Percentiles rank a stretch among this genome's conserved stretches.
Conservation (phyloP, 176 grass and related monocot species). For the Tillandsia leiboldiana region DNA sequence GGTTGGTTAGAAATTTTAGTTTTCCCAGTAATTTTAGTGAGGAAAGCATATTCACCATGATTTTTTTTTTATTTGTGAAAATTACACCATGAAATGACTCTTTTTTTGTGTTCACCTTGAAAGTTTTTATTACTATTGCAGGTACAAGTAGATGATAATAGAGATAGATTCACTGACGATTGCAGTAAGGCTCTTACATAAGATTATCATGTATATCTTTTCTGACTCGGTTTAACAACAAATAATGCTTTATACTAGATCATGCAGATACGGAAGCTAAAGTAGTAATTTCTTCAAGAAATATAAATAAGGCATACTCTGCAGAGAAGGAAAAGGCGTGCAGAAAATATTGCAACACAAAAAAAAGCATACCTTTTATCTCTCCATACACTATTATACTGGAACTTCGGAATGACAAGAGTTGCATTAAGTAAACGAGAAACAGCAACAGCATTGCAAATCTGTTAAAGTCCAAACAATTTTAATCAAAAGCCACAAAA, state of each 20-base stretch:
- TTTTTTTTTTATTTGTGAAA: no score
- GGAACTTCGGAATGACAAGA: constrained; percentile 86
- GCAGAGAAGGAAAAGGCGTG: neutral
- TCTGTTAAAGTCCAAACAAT: constrained; percentile 40
- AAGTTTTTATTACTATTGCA: no score
- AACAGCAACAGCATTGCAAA: constrained; percentile 89
- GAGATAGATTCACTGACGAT: no score
- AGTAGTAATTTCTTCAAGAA: neutral
- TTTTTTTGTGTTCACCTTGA: no score
- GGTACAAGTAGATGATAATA: no score
- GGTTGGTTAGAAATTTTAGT: no score
- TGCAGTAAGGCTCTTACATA: no score
- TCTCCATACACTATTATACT: constrained; percentile 91
- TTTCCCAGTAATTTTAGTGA: no score
- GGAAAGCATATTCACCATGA: no score
- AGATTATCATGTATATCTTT: neutral
- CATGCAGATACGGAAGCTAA: neutral
- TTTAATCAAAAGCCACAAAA: neutral
- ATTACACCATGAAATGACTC: no score
- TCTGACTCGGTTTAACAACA: neutral
- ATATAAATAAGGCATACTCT: constrained; percentile 1
- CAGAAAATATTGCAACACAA: neutral
- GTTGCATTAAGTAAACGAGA: constrained; percentile 72
- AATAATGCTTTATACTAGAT: neutral
- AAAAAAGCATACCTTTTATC: constrained; percentile 61